These are phyloP conservation scores for Colletotrichum sp. DNA, from an alignment of 2,329 filamentous ascomycete genomes.

Conservation along the genomic window DNA sequence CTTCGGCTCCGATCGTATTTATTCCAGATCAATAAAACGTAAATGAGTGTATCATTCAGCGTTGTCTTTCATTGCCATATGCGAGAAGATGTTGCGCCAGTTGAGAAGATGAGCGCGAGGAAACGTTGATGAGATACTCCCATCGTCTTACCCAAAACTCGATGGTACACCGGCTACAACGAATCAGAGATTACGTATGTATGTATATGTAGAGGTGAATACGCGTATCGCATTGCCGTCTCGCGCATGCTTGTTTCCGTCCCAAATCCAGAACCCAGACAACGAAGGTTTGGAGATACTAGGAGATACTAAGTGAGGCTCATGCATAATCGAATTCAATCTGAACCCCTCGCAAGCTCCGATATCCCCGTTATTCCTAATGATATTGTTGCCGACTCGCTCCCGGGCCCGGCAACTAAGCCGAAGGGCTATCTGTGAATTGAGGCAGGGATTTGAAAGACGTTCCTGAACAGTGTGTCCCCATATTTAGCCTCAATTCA, in stretches of 20 bases:
- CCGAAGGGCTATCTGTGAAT: not conserved
- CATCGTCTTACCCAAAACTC: not conserved
- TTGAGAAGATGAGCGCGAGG: not conserved
- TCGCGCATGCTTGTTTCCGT: not conserved
- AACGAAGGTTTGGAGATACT: not conserved
- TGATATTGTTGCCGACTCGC: not conserved
- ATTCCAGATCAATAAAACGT: no score
- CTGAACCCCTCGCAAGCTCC: not conserved
- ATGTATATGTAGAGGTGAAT: not conserved
- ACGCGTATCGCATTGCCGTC: not conserved
- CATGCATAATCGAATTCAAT: not conserved
- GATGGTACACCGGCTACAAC: rapidly evolving
- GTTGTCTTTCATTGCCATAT: no score
- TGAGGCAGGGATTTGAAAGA: not conserved
- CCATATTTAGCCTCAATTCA: not conserved
- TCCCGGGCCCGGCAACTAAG: not conserved
- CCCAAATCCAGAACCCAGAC: not conserved
- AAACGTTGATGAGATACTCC: not conserved
- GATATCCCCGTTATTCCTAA: not conserved
- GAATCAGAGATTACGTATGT: not conserved
- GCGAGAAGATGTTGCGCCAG: no score
- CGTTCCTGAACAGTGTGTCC: not conserved
- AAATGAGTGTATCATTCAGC: no score
- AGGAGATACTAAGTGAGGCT: not conserved
- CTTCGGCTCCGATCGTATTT: no score